Conservation (phyloP, 2,329 filamentous ascomycete genomes). For the Fusarium buharicum region DNA sequence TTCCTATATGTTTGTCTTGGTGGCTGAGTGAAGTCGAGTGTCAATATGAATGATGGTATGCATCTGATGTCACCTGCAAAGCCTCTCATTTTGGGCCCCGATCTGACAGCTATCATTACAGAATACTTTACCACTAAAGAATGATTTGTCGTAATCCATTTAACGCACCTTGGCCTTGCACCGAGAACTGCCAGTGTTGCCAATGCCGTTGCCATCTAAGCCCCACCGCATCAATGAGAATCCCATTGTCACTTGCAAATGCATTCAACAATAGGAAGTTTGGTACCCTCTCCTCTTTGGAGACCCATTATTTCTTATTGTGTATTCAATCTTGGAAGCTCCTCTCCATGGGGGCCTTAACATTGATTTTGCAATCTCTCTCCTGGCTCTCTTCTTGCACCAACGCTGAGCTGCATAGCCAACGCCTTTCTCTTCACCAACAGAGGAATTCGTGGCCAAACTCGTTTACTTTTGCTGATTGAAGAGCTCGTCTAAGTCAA, state of each 20-base stretch:
- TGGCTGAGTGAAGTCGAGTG: not conserved
- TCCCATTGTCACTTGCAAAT: constrained; percentile 21
- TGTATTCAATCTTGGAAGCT: not conserved
- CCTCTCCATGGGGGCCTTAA: not conserved
- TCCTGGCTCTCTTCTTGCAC: not conserved
- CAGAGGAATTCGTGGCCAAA: not conserved
- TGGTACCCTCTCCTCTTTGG: not conserved
- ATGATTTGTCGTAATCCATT: not conserved
- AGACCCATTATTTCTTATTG: not conserved
- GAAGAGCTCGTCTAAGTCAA: not conserved
- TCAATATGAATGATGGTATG: not conserved
- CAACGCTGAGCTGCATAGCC: not conserved
- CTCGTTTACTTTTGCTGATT: not conserved
- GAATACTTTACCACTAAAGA: not conserved
- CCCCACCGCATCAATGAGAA: constrained; percentile 2
- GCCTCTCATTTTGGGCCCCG: not conserved
- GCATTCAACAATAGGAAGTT: constrained; percentile 20
- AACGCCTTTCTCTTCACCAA: not conserved
- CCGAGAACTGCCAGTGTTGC: not conserved
- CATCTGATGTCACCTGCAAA: not conserved
- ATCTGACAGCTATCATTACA: too few species aligned
- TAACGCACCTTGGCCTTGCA: not conserved
- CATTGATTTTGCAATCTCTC: not conserved
- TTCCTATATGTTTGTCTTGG: not conserved
- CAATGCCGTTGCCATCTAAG: not conserved